Evolutionary conservation across 441 rosid genomes (phyloP).

Genomic region (Corymbia citriodora): DNA sequence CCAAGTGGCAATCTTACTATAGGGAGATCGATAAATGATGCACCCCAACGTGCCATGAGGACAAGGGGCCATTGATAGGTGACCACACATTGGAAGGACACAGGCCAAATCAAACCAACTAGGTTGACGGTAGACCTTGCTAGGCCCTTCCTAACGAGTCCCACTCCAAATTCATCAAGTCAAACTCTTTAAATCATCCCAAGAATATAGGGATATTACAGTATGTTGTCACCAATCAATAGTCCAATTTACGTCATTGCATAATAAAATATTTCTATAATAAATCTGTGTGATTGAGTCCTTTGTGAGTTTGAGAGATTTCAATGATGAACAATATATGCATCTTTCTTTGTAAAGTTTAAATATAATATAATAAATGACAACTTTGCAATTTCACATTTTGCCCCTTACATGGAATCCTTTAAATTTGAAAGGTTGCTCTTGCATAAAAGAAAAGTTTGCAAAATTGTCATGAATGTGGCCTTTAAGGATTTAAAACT

Average conservation of each 20-base stretch:
- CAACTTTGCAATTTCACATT: background rate
- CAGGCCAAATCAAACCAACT: background rate
- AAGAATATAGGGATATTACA: background rate
- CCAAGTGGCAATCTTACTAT: background rate
- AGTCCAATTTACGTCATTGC: rapidly evolving
- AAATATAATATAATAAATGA: rapidly evolving
- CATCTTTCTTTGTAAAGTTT: background rate
- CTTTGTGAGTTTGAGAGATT: background rate
- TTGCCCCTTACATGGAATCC: background rate
- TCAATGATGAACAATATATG: rapidly evolving
- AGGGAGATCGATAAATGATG: background rate
- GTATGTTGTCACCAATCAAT: background rate
- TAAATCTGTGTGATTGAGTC: rapidly evolving
- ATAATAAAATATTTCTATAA: background rate
- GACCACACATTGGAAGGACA: background rate
- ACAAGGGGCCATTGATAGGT: background rate
- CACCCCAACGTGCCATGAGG: background rate
- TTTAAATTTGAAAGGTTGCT: background rate
- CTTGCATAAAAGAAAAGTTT: background rate
- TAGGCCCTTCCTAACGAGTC: background rate
- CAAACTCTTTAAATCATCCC: rapidly evolving
- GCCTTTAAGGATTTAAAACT: background rate
- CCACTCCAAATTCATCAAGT: background rate
- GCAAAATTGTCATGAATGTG: background rate
- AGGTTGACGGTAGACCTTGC: background rate